Evolutionary conservation across 2,329 filamentous ascomycete genomes (phyloP).

Genomic region (Verticillium longisporum): DNA sequence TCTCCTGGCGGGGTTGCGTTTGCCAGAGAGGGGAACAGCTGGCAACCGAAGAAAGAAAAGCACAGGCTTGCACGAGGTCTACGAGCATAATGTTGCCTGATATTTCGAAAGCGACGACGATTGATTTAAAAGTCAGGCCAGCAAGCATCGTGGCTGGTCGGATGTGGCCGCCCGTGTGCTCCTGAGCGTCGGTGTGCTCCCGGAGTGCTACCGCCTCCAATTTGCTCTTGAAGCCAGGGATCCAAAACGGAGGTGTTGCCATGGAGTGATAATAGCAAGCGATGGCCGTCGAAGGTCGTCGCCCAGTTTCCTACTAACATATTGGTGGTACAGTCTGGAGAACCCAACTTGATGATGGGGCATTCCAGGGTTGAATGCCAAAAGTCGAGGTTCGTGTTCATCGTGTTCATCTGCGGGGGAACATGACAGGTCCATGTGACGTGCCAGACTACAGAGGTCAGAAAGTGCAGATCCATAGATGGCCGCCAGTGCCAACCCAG

Average conservation of each 20-base stretch:
- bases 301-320: background rate
- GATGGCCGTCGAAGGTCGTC: background rate
- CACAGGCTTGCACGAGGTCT: background rate
- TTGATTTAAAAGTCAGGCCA: background rate
- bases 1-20: background rate
- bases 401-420: background rate
- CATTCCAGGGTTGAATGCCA: background rate
- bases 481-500: conserved; percentile 2
- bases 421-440: background rate
- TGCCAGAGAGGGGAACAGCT: background rate
- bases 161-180: background rate
- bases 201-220: background rate
- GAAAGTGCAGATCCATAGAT: conserved; percentile 1
- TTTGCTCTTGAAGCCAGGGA: background rate
- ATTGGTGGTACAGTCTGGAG: background rate
- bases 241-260: background rate
- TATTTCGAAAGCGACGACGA: background rate
- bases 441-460: background rate
- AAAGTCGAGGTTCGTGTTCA: background rate
- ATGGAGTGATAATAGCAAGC: background rate
- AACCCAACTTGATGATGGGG: background rate
- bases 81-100: background rate
- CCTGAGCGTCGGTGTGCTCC: background rate
- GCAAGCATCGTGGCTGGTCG: background rate
- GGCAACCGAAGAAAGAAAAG: background rate